A percentile compares a stretch with the other conserved stretches of the same genome.
phyloP scores from a whole-genome alignment of 495 filamentous ascomycete genomes.

The Hypoxylon fuscum region DNA sequence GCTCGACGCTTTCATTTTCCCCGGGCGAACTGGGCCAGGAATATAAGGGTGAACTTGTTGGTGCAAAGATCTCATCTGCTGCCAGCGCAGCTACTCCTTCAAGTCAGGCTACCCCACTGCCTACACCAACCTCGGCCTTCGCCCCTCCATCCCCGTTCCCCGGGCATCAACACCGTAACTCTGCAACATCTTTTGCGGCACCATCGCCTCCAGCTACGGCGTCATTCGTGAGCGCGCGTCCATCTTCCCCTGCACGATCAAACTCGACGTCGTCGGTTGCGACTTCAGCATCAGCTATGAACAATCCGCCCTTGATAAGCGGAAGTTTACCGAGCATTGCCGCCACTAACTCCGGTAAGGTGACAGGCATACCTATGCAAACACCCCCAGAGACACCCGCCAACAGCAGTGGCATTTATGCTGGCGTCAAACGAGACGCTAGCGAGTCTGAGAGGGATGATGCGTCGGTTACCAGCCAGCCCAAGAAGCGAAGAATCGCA shows the following conservation, averaged over 20 bases:
- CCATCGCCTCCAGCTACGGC: slow-evolving; percentile 64
- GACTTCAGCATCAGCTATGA: slow-evolving; percentile 68
- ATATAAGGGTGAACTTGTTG: slow-evolving; percentile 74
- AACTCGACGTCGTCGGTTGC: slow-evolving; percentile 87
- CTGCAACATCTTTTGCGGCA: slow-evolving; percentile 60
- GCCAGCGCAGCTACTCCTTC: slow-evolving; percentile 54
- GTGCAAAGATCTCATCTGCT: slow-evolving; percentile 55
- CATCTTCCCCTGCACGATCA: slow-evolving; percentile 79
- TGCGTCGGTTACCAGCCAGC: slow-evolving; percentile 45
- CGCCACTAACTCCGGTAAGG: slow-evolving; percentile 70
- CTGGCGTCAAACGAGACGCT: slow-evolving; percentile 68
- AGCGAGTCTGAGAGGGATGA: slow-evolving; percentile 62
- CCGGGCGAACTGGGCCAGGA: slow-evolving; percentile 87
- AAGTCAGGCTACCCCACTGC: slow-evolving; percentile 68
- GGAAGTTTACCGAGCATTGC: slow-evolving; percentile 78
- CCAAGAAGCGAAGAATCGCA: slow-evolving; percentile 80
- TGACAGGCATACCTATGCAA: slow-evolving; percentile 64
- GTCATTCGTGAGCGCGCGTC: slow-evolving; percentile 61
- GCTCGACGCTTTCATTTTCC: slow-evolving; percentile 86
- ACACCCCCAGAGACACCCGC: slow-evolving; percentile 86
- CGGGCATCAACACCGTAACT: slow-evolving; percentile 61
- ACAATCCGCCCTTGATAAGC: slow-evolving; percentile 79
- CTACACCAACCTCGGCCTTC: slow-evolving; percentile 69
- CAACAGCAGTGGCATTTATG: slow-evolving; percentile 53
- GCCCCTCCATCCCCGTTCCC: slow-evolving; percentile 67